These are phyloP conservation scores for Neostapfia colusana DNA, from an alignment of 176 grass and related monocot species.

Conservation along the genomic window DNA sequence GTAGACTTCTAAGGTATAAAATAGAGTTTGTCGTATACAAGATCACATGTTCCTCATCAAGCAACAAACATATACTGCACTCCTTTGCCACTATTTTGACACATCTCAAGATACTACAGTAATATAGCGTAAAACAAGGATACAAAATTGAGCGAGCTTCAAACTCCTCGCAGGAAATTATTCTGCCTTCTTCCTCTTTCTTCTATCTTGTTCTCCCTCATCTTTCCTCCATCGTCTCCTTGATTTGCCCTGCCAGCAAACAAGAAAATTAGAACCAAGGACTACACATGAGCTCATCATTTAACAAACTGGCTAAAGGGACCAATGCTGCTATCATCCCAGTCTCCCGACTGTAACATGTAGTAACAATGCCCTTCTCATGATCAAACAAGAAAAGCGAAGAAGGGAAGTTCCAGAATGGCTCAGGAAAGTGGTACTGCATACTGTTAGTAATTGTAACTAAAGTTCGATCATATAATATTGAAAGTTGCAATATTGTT, in stretches of 20 bases:
- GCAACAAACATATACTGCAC: not conserved
- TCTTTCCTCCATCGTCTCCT: constrained; percentile 42
- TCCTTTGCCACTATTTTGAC: not conserved
- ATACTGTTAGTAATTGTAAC: not conserved
- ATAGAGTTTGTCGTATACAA: not conserved
- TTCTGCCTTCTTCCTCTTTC: constrained; percentile 59
- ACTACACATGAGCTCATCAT: not conserved
- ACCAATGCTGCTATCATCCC: not conserved
- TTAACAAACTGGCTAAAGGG: not conserved
- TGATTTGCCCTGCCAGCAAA: constrained; percentile 57
- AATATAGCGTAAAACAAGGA: constrained; percentile 2
- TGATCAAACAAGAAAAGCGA: constrained; percentile 26
- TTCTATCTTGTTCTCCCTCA: constrained; percentile 44
- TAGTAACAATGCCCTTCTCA: not conserved
- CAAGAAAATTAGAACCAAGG: constrained; percentile 36
- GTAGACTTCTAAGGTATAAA: not conserved
- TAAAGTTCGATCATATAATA: not conserved
- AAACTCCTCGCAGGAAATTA: constrained; percentile 24
- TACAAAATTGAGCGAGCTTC: constrained; percentile 20
- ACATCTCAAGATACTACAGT: not conserved
- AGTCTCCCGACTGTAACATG: not conserved
- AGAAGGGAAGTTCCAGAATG: too few relatives aligned
- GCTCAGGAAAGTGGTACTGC: too few relatives aligned
- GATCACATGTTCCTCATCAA: not conserved
- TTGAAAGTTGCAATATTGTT: not conserved